Percentiles rank a stretch among this genome's conserved stretches.
Conservation (phyloP, 805 yeast species). For the Candida adriatica region DNA sequence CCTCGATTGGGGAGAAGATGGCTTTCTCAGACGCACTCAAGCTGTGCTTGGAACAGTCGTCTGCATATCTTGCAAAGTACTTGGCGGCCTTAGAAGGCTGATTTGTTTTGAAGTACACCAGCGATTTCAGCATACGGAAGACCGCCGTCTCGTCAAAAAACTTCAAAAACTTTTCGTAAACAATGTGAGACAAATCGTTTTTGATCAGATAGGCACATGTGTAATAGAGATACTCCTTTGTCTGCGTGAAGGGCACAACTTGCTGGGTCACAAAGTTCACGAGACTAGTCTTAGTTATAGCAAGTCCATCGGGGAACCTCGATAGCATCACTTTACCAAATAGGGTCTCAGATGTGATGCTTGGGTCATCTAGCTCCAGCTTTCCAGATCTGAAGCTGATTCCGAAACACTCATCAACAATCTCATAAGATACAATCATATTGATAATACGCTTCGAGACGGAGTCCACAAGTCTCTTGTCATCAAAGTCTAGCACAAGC, state of each 20-base stretch:
- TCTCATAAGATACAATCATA: slow-evolving; percentile 15
- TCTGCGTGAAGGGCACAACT: slow-evolving; percentile 15
- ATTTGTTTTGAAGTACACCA: slow-evolving; percentile 20
- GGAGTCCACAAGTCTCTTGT: slow-evolving; percentile 15
- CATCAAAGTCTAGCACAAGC: slow-evolving; percentile 32
- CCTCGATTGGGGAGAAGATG: slow-evolving; percentile 18
- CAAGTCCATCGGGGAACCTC: slow-evolving; percentile 12
- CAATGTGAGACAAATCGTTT: slow-evolving; percentile 6
- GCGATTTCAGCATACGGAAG: slow-evolving; percentile 17
- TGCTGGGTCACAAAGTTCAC: slow-evolving; percentile 9
- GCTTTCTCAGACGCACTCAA: slow-evolving; percentile 18
- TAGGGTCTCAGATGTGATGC: slow-evolving; percentile 9
- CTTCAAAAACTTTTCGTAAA: slow-evolving; percentile 13
- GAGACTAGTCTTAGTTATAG: slow-evolving; percentile 9
- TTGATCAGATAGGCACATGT: slow-evolving; percentile 10
- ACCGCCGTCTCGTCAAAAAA: slow-evolving; percentile 16
- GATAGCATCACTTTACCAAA: slow-evolving; percentile 7
- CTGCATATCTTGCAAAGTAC: slow-evolving; percentile 24
- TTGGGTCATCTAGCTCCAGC: slow-evolving; percentile 19
- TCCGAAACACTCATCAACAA: slow-evolving; percentile 12
- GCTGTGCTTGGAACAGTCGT: slow-evolving; percentile 22
- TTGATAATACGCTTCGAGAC: slow-evolving; percentile 15
- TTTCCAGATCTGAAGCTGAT: slow-evolving; percentile 11
- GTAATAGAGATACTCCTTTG: slow-evolving; percentile 13
- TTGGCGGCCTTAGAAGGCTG: slow-evolving; percentile 25